These are phyloP conservation scores for Ustilago trichophora DNA, from an alignment of 1,284 basidiomycete species.

Conservation along the genomic window DNA sequence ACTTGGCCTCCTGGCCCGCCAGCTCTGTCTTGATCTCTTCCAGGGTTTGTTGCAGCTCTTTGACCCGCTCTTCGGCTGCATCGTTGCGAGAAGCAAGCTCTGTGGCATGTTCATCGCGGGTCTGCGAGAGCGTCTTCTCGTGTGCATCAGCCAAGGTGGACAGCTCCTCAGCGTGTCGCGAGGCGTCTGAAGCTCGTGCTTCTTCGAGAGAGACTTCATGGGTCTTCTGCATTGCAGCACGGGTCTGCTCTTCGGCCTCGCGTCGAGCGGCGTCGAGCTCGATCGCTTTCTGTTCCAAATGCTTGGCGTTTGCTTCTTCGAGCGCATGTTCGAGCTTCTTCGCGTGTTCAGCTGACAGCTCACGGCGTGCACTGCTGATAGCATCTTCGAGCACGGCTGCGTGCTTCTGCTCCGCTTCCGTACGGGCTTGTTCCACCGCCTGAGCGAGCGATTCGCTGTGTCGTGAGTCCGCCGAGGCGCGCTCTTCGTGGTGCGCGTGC, in stretches of 20 bases:
- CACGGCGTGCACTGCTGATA: conserved; percentile 26
- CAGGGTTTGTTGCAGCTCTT: conserved; percentile 34
- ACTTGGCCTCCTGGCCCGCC: conserved; percentile 32
- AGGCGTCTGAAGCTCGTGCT: conserved; percentile 12
- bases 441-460: conserved; percentile 17
- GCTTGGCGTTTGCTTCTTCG: conserved; percentile 20
- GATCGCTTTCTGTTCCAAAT: conserved; percentile 19
- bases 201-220: conserved; percentile 23
- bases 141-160: conserved; percentile 25
- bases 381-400: conserved; percentile 37
- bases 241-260: conserved; percentile 32
- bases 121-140: conserved; percentile 24
- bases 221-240: conserved; percentile 16
- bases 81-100: conserved; percentile 29
- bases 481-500: conserved; percentile 9
- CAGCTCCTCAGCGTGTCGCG: conserved; percentile 26
- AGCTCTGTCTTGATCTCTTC: conserved; percentile 39
- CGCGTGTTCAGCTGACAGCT: conserved; percentile 29
- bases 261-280: conserved; percentile 24
- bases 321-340: conserved; percentile 28
- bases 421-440: conserved; percentile 20
- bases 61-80: conserved; percentile 22
- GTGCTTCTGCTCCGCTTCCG: conserved; percentile 34
- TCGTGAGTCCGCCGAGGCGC: conserved; percentile 1
- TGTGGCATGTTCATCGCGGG: conserved; percentile 14